Percentiles rank a stretch among this genome's conserved stretches.
Conservation (phyloP, 306 rosid species). For the Prunus mongolica region DNA sequence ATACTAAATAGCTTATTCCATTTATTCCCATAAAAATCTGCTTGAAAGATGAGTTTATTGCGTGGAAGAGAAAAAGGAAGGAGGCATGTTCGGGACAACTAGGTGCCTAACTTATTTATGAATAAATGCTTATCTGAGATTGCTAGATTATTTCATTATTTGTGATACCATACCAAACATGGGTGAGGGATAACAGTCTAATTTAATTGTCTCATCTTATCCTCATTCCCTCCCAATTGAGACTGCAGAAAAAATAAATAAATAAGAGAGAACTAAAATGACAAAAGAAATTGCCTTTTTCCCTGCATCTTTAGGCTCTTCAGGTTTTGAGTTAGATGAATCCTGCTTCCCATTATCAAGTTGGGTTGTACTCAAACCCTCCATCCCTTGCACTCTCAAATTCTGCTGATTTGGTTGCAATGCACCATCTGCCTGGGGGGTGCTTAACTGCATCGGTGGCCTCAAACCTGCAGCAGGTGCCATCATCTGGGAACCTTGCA, state of each 20-base stretch:
- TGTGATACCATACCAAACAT: background rate
- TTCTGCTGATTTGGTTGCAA: slow-evolving; percentile 53
- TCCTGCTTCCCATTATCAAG: slow-evolving; percentile 44
- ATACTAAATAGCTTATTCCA: too few species aligned
- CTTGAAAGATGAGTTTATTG: background rate
- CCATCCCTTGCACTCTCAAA: slow-evolving; percentile 47
- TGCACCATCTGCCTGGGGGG: slow-evolving; percentile 35
- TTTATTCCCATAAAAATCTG: background rate
- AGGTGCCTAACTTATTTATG: background rate
- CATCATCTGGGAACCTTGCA: slow-evolving; percentile 48
- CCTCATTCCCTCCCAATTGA: background rate
- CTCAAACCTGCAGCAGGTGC: slow-evolving; percentile 48
- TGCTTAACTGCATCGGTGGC: slow-evolving; percentile 43
- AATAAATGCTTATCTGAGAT: background rate
- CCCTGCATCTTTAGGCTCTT: slow-evolving; percentile 38
- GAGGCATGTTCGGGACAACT: background rate
- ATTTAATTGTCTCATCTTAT: background rate
- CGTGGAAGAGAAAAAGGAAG: background rate
- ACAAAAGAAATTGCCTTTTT: slow-evolving; percentile 51
- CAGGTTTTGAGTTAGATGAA: slow-evolving; percentile 33
- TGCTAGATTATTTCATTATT: background rate
- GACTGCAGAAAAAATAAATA: background rate
- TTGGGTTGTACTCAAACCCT: slow-evolving; percentile 47
- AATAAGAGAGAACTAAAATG: slow-evolving; percentile 16
- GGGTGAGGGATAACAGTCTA: background rate